phyloP scores from a whole-genome alignment of 2,329 filamentous ascomycete species.

The Periconia sp. region DNA sequence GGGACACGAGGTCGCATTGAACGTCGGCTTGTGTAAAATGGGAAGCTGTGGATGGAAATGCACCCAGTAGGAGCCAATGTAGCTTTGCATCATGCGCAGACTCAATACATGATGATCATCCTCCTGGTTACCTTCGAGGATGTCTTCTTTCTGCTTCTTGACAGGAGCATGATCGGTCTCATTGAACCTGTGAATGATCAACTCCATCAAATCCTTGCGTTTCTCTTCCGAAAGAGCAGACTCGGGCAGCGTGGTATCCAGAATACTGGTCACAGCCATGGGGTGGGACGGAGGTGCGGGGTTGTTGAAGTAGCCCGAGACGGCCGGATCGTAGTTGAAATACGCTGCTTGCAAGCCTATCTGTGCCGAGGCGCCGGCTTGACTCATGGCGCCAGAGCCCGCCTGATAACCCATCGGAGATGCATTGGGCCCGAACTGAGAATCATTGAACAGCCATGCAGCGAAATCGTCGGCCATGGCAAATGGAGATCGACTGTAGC shows the following conservation, averaged over 20 bases:
- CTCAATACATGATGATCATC: conserved; percentile 68
- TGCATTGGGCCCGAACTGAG: conserved; percentile 48
- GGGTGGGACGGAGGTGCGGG: conserved; percentile 68
- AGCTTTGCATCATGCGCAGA: conserved; percentile 92
- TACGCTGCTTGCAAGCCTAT: conserved; percentile 53
- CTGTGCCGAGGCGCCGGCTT: conserved; percentile 43
- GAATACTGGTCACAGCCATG: conserved; percentile 85
- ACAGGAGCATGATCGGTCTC: conserved; percentile 75
- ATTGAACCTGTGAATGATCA: conserved; percentile 80
- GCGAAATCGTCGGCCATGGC: conserved; percentile 87
- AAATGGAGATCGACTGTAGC: conserved; percentile 83
- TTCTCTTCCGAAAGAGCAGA: conserved; percentile 85
- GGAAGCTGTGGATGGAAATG: conserved; percentile 94
- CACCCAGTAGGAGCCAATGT: conserved; percentile 85
- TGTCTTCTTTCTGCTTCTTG: conserved; percentile 72
- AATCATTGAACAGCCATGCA: conserved; percentile 78
- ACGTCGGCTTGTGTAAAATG: conserved; percentile 92
- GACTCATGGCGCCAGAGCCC: conserved; percentile 22
- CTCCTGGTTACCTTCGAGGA: conserved; percentile 77
- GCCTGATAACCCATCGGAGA: conserved; percentile 42
- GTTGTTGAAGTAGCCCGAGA: conserved; percentile 50
- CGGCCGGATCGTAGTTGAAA: conserved; percentile 52
- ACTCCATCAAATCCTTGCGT: conserved; percentile 76
- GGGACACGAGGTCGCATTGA: conserved; percentile 82
- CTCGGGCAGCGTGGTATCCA: conserved; percentile 79